Conservation (phyloP, 768 basidiomycete species). For the Coprinellus micaceus region DNA sequence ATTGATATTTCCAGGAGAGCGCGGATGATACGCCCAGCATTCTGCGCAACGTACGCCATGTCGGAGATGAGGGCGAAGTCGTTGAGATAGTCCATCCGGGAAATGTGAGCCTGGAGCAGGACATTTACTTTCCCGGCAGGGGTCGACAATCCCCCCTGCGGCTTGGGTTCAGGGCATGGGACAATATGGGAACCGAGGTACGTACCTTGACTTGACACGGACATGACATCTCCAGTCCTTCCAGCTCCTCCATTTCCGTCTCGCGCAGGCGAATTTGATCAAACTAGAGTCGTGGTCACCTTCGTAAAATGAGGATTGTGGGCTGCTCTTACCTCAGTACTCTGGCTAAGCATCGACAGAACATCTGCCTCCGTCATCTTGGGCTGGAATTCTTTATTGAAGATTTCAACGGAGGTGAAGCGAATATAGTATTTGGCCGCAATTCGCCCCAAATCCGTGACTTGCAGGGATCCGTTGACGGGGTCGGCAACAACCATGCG, state of each 20-base stretch:
- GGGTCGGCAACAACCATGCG: slow-evolving; percentile 82
- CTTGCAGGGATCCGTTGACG: slow-evolving; percentile 52
- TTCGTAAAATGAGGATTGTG: neutral
- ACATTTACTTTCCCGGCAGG: slow-evolving; percentile 89
- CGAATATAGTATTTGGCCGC: slow-evolving; percentile 96
- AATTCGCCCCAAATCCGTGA: slow-evolving; percentile 92
- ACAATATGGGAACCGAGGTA: slow-evolving; percentile 1
- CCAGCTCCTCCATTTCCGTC: slow-evolving; percentile 81
- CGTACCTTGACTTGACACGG: slow-evolving; percentile 81
- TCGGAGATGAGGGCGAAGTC: slow-evolving; percentile 98
- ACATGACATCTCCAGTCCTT: slow-evolving; percentile 57
- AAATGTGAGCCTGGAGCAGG: slow-evolving; percentile 87
- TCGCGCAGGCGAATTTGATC: slow-evolving; percentile 94
- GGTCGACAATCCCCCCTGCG: slow-evolving; percentile 53
- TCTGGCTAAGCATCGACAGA: slow-evolving; percentile 79
- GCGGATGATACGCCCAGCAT: slow-evolving; percentile 91
- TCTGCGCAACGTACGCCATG: slow-evolving; percentile 90
- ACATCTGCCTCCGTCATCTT: slow-evolving; percentile 94
- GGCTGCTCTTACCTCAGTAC: slow-evolving; percentile 68
- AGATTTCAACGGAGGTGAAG: slow-evolving; percentile 79
- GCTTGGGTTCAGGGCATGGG: neutral
- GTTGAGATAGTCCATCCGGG: slow-evolving; percentile 62
- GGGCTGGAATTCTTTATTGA: slow-evolving; percentile 71
- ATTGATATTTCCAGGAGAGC: slow-evolving; percentile 93
- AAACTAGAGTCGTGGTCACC: slow-evolving; percentile 50